Conservation (phyloP, 371 early-diverging fungal genomes). For the Mucor saturninus region DNA sequence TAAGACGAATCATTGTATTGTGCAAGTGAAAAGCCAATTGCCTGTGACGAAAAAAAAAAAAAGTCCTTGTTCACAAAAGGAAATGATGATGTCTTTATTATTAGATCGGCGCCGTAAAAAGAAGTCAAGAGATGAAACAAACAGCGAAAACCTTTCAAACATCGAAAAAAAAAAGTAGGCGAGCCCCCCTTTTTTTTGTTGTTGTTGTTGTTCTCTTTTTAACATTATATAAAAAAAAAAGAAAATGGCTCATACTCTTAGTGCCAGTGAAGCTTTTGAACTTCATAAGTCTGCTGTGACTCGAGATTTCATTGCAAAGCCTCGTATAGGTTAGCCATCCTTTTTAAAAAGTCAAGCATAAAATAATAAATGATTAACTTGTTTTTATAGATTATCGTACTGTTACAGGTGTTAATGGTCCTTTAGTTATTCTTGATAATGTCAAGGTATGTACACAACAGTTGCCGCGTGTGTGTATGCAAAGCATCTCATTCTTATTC, state of each 20-base stretch:
- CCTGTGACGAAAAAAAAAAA: no score
- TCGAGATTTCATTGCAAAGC: slow-evolving; percentile 85
- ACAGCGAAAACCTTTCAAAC: slow-evolving; percentile 1
- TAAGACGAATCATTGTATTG: no score
- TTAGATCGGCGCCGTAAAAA: slow-evolving; percentile 1
- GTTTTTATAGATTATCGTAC: slow-evolving; percentile 91
- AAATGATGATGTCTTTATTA: not conserved
- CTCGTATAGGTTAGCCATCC: slow-evolving; percentile 88
- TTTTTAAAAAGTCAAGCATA: not conserved
- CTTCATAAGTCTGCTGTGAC: slow-evolving; percentile 85
- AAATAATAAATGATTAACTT: not conserved
- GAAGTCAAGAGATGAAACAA: slow-evolving; percentile 1
- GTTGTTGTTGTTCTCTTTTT: not conserved
- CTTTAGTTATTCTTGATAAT: slow-evolving; percentile 99
- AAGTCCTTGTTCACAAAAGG: no score
- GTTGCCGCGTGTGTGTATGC: not conserved
- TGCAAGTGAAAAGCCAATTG: no score
- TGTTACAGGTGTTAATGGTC: slow-evolving; percentile 99
- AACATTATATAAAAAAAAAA: not conserved
- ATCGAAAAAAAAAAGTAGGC: not conserved
- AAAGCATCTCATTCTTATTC: not conserved
- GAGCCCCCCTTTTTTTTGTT: not conserved
- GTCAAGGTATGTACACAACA: slow-evolving; percentile 77
- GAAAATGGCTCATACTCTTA: slow-evolving; percentile 47
- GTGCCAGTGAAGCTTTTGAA: slow-evolving; percentile 67